A percentile compares a stretch with the other conserved stretches of the same genome.
These are phyloP conservation scores for Chrysoporthe austroafricana DNA, from an alignment of 2,329 filamentous ascomycete species.

Conservation along the genomic window DNA sequence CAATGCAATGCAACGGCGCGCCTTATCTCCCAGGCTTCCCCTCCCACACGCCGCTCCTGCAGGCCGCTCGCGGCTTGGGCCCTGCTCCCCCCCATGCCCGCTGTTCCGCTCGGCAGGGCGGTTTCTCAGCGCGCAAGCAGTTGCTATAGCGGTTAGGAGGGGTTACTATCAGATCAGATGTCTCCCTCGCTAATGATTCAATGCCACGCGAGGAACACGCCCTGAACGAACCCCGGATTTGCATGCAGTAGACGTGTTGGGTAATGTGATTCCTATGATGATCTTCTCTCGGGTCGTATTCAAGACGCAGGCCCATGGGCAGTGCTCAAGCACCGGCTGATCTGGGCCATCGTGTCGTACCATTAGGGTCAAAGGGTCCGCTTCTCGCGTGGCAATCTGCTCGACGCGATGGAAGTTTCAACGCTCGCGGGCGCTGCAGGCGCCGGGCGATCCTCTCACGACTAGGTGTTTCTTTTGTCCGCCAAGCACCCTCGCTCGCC, in stretches of 20 bases:
- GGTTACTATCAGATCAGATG: not conserved
- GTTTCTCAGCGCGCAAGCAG: not conserved
- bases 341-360: not conserved
- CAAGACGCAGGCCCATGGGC: not conserved
- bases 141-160: not conserved
- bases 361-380: not conserved
- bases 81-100: too few relatives aligned
- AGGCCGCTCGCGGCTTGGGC: not conserved
- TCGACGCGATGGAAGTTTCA: not conserved
- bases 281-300: not conserved
- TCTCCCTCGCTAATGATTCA: not conserved
- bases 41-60: not conserved
- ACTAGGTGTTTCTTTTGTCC: not conserved
- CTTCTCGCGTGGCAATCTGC: not conserved
- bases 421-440: not conserved
- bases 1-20: slow-evolving; percentile 22
- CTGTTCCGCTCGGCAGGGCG: not conserved
- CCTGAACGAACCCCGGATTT: not conserved
- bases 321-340: not conserved
- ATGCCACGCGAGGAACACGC: not conserved
- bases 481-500: not conserved
- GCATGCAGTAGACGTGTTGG: not conserved
- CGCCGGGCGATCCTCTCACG: not conserved
- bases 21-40: slow-evolving; percentile 19
- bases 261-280: not conserved